Base-by-base conservation (phyloP, 208 protist species). In the Acanthamoeba quina region DNA sequence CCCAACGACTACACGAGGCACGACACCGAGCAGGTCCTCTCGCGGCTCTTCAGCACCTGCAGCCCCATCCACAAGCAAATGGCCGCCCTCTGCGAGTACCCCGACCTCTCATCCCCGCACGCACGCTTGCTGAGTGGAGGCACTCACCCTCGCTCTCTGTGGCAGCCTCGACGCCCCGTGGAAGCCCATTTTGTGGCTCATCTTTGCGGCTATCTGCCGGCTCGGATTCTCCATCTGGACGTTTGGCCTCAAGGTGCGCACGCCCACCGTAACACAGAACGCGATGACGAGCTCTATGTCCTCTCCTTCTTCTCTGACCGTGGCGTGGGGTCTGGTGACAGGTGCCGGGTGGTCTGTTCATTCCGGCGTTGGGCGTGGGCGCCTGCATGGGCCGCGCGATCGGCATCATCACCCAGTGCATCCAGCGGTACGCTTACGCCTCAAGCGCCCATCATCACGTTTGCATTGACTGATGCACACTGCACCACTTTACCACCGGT, bases 241-340 rank as follows among this genome's bases (percentile, higher is more conserved):
- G 54, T 90, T 90, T 90, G 83, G 83, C 58, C 58, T 90, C 56
- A 34, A 52, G 24, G 83, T 44, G n/a, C n/a, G n/a, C n/a, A n/a
- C n/a, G n/a, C n/a, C n/a, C n/a, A n/a, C n/a, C n/a, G n/a, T n/a
- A n/a, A n/a, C n/a, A n/a, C n/a, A n/a, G n/a, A n/a, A n/a, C n/a
- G n/a, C n/a, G n/a, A n/a, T n/a, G n/a, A n/a, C n/a, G n/a, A n/a
- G n/a, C n/a, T n/a, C n/a, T n/a, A n/a, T n/a, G n/a, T n/a, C n/a
- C 4, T 4, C 4, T 4, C 4, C 41, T 44, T 4, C 4, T 4
- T 44, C 41, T 44, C 41, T 44, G 41, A 44, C 41, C 41, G 41
- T 44, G 41, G 41, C 3, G 41, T 4, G 41, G 41, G 41, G 41
- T 44, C 4, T 44, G 41, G 41, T 4, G 41, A 44, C 41, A 44